Percentiles rank a stretch among this genome's conserved stretches.
phyloP scores from a whole-genome alignment of 2,329 filamentous ascomycete species.

The Hypoxylon sp. region DNA sequence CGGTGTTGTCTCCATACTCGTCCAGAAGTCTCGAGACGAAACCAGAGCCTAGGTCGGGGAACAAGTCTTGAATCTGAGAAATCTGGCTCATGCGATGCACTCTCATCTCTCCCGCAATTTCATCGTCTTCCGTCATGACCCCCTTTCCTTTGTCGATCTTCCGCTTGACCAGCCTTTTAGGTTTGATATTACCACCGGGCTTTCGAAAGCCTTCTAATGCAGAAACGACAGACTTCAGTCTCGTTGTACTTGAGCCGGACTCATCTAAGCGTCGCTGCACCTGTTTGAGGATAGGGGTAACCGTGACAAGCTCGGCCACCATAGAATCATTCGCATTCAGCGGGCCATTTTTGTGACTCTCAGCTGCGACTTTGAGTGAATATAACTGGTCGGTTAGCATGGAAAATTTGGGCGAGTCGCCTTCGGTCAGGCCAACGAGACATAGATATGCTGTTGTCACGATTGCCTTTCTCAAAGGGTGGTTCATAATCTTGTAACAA shows the following conservation, averaged over 20 bases:
- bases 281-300: constrained; percentile 80
- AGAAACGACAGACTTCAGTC: constrained; percentile 72
- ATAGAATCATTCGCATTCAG: constrained; percentile 76
- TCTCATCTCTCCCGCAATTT: constrained; percentile 70
- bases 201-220: constrained; percentile 73
- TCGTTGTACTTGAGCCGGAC: constrained; percentile 65
- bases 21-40: constrained; percentile 86
- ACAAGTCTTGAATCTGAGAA: constrained; percentile 92
- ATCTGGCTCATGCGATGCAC: constrained; percentile 87
- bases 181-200: constrained; percentile 65
- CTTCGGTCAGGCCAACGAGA: constrained; percentile 77
- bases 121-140: constrained; percentile 56
- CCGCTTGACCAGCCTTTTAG: constrained; percentile 65
- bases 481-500: constrained; percentile 76
- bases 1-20: constrained; percentile 81
- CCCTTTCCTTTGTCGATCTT: constrained; percentile 78
- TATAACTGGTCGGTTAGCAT: constrained; percentile 88
- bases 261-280: constrained; percentile 69
- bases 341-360: constrained; percentile 71
- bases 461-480: constrained; percentile 75
- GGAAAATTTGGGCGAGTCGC: constrained; percentile 77
- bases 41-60: constrained; percentile 86
- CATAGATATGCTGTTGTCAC: constrained; percentile 83
- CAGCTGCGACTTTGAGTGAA: constrained; percentile 79
- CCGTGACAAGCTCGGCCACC: constrained; percentile 85